Evolutionary conservation across 2,329 filamentous ascomycete genomes (phyloP), one percentile per base, ranked within the genome.

Genomic region (Penicillium polonicum): DNA sequence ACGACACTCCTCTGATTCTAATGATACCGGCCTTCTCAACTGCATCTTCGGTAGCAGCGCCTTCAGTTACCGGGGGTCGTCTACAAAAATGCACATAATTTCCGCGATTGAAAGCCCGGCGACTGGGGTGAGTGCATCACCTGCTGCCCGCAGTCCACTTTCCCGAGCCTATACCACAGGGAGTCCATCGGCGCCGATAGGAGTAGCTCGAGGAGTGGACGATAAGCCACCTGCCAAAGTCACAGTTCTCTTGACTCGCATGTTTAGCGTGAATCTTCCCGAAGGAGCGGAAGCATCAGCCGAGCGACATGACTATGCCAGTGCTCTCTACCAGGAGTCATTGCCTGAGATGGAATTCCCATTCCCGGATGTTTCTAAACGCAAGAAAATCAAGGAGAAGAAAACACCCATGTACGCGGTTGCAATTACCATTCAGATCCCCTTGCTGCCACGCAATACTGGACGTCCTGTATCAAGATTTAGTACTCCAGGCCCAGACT

Each of bases 31-130:
- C 67, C 74, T 70, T 70, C 64, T 86, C 57, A 83, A 84, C 60
- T 85, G 83, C 69, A 85, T 85, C 68, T 86, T 86, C 67, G 84
- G 83, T 29, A 84, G 82, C 60, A 80, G 80, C 52, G 79, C 81
- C 39, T 82, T 84, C 67, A 82, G 79, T 60, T 84, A 85, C 65
- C 75, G 80, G 41, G 82, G 82, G n/a, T 81, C 82, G 9, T 84
- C 82, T 25, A 85, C 83, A 44, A 86, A 86, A 68, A 79, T 85
- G 68, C 83, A 86, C 67, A 81, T 85, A 52, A 77, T 85, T 60
- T 77, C 78, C 23, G 70, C 3, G 74, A 78, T 60, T 60, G 70
- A 71, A 42, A 72, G 75, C 27, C 58, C 69, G 6, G 65, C 65
- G 29, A 60, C 59, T 19, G 62, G 64, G 8, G 52, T 65, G 6